Evolutionary conservation across 352 stramenopile genomes (phyloP), one percentile per base, ranked within the genome.

Genomic region (Phytophthora cajani): DNA sequence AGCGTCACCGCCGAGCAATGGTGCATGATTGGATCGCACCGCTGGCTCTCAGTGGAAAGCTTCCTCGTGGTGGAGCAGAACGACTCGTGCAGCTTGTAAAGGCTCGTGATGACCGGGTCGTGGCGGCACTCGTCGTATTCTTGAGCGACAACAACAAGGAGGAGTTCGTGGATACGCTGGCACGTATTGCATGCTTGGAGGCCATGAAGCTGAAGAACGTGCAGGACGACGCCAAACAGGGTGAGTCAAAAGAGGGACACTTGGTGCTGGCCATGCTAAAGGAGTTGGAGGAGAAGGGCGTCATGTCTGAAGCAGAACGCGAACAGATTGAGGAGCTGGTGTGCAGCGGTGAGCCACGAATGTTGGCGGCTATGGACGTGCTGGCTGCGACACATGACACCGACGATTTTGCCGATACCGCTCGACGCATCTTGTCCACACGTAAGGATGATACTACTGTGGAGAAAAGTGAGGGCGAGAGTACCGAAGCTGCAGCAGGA

Each of bases 121-220:
- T 92, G 30, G 85, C 85, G 1, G 87, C 85, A 10, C 82, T 92
- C 14, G 72, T 91, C 8, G 77, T 92, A 16, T 93, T 82, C 54
- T 52, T 93, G 2, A 86, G 79, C 19, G 85, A 94, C 58, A 74
- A 74, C 47, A 85, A 92, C 52, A 77, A 71, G 25, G 80, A 83
- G 8, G 85, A 93, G 52, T 92, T 94, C 54, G 67, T 75, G 5
- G 85, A 92, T 50, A 88, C 84, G 16, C 69, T 94, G 2, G 40
- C 61, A 17, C 87, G 81, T 1, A 79, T 93, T 42, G 77, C 79
- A 5, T 69, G 69, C 12, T 56, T 93, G 1, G 75, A 81, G 59
- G 56, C 54, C 19, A 66, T 62, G 25, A 72, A 73, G 27, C 19
- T 69, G 21, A 61, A 71, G 14, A 52, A 66, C 14, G 32, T 71